phyloP scores from a whole-genome alignment of 768 basidiomycete species.

The Cystofilobasidium capitatum region DNA sequence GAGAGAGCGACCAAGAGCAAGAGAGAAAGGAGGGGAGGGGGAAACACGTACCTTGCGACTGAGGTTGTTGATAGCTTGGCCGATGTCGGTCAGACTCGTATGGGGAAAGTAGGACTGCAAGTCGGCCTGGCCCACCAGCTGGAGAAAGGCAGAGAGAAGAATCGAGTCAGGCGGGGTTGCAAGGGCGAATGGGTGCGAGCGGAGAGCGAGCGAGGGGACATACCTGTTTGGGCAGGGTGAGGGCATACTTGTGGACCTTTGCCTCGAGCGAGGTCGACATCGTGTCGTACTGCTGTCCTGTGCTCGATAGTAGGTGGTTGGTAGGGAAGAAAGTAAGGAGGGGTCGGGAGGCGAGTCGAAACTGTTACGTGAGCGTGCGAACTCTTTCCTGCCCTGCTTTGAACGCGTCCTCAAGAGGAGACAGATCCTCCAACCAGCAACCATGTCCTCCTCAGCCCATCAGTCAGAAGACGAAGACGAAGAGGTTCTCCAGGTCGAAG shows the following conservation, averaged over 20 bases:
- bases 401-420: too few relatives aligned
- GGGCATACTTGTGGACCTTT: slow-evolving; percentile 21
- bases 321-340: not conserved
- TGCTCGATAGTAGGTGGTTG: too few relatives aligned
- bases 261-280: slow-evolving; percentile 23
- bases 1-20: not conserved
- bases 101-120: slow-evolving; percentile 21
- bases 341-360: too few relatives aligned
- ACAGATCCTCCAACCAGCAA: too few relatives aligned
- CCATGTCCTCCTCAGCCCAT: too few relatives aligned
- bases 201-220: not conserved
- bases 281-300: not conserved
- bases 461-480: too few relatives aligned
- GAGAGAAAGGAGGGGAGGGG: not conserved
- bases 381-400: too few relatives aligned
- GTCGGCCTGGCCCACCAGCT: slow-evolving; percentile 25
- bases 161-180: not conserved
- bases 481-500: too few relatives aligned
- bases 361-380: too few relatives aligned
- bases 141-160: not conserved
- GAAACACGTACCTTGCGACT: slow-evolving; percentile 22
- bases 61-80: slow-evolving; percentile 23
- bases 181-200: not conserved
- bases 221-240: slow-evolving; percentile 24
- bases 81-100: slow-evolving; percentile 10